Evolutionary conservation across 2,329 filamentous ascomycete species (phyloP).

Genomic region (Zasmidium angulare): DNA sequence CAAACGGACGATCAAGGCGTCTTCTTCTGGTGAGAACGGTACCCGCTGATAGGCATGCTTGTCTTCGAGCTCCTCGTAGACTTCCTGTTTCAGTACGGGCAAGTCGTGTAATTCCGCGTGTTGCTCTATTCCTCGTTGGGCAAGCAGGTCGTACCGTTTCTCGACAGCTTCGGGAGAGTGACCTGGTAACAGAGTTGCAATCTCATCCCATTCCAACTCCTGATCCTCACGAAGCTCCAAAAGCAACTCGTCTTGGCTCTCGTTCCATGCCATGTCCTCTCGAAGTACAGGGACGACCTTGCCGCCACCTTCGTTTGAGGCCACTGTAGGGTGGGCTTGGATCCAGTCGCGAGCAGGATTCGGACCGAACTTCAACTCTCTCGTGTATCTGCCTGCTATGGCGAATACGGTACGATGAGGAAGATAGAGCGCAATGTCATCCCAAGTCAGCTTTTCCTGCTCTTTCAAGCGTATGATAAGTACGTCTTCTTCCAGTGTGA

Average conservation of each 20-base stretch:
- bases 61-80: not conserved
- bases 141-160: constrained; percentile 21
- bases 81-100: not conserved
- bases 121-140: constrained; percentile 1
- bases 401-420: constrained; percentile 21
- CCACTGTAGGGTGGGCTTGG: not conserved
- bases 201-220: constrained; percentile 29
- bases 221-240: constrained; percentile 32
- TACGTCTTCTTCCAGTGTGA: constrained; percentile 21
- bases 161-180: constrained; percentile 17
- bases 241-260: constrained; percentile 39
- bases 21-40: constrained; percentile 7
- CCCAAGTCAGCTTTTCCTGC: constrained; percentile 38
- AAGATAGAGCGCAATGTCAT: constrained; percentile 35
- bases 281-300: not conserved
- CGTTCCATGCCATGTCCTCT: constrained; percentile 27
- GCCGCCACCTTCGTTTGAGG: not conserved
- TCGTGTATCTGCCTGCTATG: constrained; percentile 21
- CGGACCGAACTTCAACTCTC: constrained; percentile 2
- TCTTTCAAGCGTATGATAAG: constrained; percentile 43
- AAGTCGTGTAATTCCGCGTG: not conserved
- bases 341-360: constrained; percentile 9
- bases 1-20: constrained; percentile 13
- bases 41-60: not conserved
- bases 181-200: constrained; percentile 19